Evolutionary conservation across 1,139 yeast genomes (phyloP).

Genomic region (Yamadazyma blattariae): DNA sequence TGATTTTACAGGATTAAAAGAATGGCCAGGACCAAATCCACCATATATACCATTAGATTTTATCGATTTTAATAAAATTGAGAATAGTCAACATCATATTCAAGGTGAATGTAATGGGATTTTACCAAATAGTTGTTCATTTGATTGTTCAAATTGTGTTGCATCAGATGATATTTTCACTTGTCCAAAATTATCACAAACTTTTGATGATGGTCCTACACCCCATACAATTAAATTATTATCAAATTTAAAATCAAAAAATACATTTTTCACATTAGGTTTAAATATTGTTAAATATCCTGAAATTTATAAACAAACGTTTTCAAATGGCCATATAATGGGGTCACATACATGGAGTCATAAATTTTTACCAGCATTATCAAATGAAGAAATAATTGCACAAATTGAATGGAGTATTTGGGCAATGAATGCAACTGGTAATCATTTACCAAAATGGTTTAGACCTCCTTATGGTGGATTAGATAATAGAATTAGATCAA

Average conservation of each 20-base stretch:
- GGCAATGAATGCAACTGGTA: conserved; percentile 96
- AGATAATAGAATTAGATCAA: conserved; percentile 79
- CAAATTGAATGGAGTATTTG: conserved; percentile 94
- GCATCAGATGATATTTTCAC: conserved; percentile 75
- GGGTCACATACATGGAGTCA: conserved; percentile 96
- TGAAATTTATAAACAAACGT: conserved; percentile 59
- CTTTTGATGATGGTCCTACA: conserved; percentile 95
- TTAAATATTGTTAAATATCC: conserved; percentile 76
- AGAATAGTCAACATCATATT: conserved; percentile 43
- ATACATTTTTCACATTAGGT: conserved; percentile 87
- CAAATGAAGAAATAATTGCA: conserved; percentile 80
- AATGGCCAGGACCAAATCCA: conserved; percentile 86
- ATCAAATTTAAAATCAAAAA: conserved; percentile 43
- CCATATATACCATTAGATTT: conserved; percentile 82
- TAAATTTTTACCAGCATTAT: conserved; percentile 70
- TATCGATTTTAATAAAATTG: conserved; percentile 54
- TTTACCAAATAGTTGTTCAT: conserved; percentile 59
- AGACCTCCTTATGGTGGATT: conserved; percentile 96
- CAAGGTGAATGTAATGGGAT: conserved; percentile 60
- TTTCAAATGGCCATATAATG: conserved; percentile 66
- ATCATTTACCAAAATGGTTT: conserved; percentile 88
- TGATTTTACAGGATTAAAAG: conserved; percentile 65
- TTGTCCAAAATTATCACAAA: conserved; percentile 74
- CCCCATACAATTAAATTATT: conserved; percentile 63
- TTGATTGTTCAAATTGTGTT: conserved; percentile 81